Base-by-base conservation (phyloP, 805 yeast genomes). In the Candida yuanshanica region DNA sequence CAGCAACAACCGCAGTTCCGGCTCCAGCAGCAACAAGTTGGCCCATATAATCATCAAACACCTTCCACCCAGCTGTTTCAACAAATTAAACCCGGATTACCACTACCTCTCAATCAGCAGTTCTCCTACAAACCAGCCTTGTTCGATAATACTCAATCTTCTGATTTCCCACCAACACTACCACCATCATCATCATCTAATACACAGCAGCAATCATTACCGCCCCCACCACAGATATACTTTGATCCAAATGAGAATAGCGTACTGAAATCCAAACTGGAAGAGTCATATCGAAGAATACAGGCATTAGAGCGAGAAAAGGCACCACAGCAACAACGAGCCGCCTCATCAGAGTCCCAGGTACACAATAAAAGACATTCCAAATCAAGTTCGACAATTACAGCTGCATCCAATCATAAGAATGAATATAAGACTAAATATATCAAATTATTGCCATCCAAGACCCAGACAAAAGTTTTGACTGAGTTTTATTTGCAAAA, bases 401-500 rank as follows among this genome's bases (percentile, higher is more conserved):
- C 41, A 7, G 18, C 27, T 16, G 35, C 35, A 18, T 10, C 33
- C 8, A 27, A 38, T 7, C 18, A 23, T 13, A 29, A 35, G 13
- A 50, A 51, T 21, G 50, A 47, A 26, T 46, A 41, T 25, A 49
- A 52, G 36, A 24, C 21, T n/a, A 49, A 47, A 37, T 55, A 34
- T 33, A 47, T 48, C 33, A 48, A 46, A 24, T 38, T 52, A 4
- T 22, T 55, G 9, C 58, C 58, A 1, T 51, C 57, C 24, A 52
- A 44, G 37, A 46, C 46, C 12, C 58, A 53, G 22, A 52, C 57
- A 1, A 50, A 45, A 25, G 32, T 55, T 11, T 32, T 57, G 4
- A 55, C 55, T 9, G 58, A 57, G 18, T 55, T 55, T 33, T 58
- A 58, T 32, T 37, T 58, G 26, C 50, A 47, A 17, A 50, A 58